A percentile compares a stretch with the other conserved stretches of the same genome.
Conservation (phyloP, 2,329 filamentous ascomycete genomes). For the Coniochaeta sp. region DNA sequence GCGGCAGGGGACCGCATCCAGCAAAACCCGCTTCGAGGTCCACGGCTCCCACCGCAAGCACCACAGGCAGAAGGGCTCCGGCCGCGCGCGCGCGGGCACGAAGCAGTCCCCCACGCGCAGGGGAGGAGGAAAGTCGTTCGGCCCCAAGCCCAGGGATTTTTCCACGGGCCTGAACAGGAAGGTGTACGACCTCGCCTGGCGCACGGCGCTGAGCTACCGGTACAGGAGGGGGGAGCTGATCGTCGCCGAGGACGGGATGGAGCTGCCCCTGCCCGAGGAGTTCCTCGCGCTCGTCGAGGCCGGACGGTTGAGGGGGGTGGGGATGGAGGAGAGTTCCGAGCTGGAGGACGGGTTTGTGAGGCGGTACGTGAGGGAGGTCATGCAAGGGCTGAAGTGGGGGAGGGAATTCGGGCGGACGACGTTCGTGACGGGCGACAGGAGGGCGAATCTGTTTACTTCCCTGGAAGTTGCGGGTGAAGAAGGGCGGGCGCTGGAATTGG, state of each 20-base stretch:
- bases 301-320: constrained; percentile 15
- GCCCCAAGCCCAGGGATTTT: constrained; percentile 91
- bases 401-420: constrained; percentile 62
- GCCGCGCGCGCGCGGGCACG: constrained; percentile 70
- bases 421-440: constrained; percentile 59
- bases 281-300: constrained; percentile 32
- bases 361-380: constrained; percentile 59
- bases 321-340: constrained; percentile 19
- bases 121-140: constrained; percentile 83
- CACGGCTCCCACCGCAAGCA: constrained; percentile 79
- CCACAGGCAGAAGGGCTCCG: constrained; percentile 78
- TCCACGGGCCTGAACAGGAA: constrained; percentile 75
- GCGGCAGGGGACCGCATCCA: constrained; percentile 77
- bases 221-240: constrained; percentile 83
- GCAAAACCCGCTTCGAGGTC: constrained; percentile 77
- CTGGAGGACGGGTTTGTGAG: constrained; percentile 42
- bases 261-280: constrained; percentile 51
- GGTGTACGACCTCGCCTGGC: constrained; percentile 92
- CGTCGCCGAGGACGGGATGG: constrained; percentile 71
- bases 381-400: constrained; percentile 66
- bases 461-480: constrained; percentile 58
- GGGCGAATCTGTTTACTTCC: constrained; percentile 59
- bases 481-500: constrained; percentile 60
- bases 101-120: constrained; percentile 74
- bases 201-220: constrained; percentile 86